These are phyloP conservation scores for Aegilops longissima DNA, from an alignment of 176 grass and related monocot genomes.

Conservation along the genomic window DNA sequence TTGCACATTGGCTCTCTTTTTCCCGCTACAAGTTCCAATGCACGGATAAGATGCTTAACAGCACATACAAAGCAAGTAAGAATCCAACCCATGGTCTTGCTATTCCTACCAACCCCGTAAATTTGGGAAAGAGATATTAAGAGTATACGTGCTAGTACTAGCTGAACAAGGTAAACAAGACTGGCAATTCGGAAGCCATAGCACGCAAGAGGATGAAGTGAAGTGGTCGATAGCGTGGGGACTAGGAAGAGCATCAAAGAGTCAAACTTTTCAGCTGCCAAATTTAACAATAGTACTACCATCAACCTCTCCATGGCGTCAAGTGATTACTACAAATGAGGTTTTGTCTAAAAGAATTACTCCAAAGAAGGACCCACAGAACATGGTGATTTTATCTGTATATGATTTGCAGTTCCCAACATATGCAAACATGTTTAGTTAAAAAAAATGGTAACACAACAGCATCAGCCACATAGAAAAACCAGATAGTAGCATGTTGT, in stretches of 20 bases:
- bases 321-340: not conserved
- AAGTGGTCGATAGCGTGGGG: slow-evolving; percentile 16
- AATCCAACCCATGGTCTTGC: not conserved
- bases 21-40: slow-evolving; percentile 50
- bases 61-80: slow-evolving; percentile 15
- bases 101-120: slow-evolving; percentile 30
- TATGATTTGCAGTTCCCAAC: not conserved
- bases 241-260: slow-evolving; percentile 1
- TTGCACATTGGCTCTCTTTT: slow-evolving; percentile 41
- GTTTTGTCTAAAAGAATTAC: not conserved
- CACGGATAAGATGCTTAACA: slow-evolving; percentile 48
- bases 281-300: slow-evolving; percentile 12
- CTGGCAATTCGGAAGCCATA: slow-evolving; percentile 7
- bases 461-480: not conserved
- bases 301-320: not conserved
- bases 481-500: not conserved
- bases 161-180: not conserved
- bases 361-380: not conserved
- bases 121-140: not conserved
- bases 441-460: not conserved
- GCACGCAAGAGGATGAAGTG: slow-evolving; percentile 33
- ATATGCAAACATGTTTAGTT: slow-evolving; percentile 8
- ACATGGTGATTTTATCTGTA: not conserved
- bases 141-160: not conserved
- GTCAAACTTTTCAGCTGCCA: slow-evolving; percentile 59